These are phyloP conservation scores for Acorus calamus DNA, from an alignment of 106 monocot species.

Conservation along the genomic window DNA sequence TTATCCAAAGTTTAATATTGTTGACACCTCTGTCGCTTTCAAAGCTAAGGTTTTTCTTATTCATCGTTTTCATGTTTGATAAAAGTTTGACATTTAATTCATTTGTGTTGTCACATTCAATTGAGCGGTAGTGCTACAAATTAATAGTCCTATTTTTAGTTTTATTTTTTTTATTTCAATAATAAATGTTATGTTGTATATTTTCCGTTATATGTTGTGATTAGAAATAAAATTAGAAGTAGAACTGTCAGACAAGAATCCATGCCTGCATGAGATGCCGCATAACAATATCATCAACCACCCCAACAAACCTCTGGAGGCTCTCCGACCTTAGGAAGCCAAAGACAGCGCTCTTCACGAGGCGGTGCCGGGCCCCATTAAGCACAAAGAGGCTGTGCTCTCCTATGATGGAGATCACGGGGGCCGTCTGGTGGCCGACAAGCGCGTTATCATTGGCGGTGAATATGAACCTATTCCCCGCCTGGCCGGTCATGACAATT, in stretches of 20 bases:
- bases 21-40: too few species aligned
- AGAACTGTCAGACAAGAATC: neutral
- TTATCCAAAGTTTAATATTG: too few species aligned
- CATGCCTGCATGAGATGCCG: neutral
- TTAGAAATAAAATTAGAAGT: too few species aligned
- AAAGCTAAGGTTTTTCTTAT: too few species aligned
- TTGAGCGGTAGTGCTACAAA: too few species aligned
- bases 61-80: too few species aligned
- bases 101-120: too few species aligned
- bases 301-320: slow-evolving; percentile 1
- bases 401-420: neutral
- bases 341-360: slow-evolving; percentile 6
- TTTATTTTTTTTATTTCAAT: too few species aligned
- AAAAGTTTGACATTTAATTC: too few species aligned
- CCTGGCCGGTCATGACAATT: neutral
- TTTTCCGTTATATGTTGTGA: too few species aligned
- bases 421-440: neutral
- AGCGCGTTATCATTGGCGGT: neutral
- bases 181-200: too few species aligned
- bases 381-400: slow-evolving; percentile 3
- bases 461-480: slow-evolving; percentile 8
- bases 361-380: slow-evolving; percentile 1
- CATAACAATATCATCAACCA: neutral
- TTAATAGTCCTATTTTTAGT: too few species aligned
- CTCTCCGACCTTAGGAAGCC: slow-evolving; percentile 5